Evolutionary conservation across 495 filamentous ascomycete species (phyloP).

Genomic region (Melanomma pulvis-pyrius): DNA sequence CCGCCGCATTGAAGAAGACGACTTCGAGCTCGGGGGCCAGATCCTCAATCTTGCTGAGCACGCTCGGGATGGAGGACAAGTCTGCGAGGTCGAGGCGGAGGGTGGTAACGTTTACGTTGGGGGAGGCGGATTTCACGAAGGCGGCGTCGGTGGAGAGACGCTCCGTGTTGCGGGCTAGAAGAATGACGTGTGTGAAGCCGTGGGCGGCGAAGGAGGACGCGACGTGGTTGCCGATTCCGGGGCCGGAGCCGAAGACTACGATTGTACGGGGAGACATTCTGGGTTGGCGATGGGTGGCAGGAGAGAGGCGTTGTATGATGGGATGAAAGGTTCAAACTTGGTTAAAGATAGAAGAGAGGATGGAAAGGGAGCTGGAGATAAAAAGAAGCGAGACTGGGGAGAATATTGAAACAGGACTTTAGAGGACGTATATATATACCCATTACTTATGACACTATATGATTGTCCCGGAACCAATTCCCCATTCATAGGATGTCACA

Average conservation of each 20-base stretch:
- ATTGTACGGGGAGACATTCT: conserved; percentile 14
- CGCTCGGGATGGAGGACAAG: conserved; percentile 15
- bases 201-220: conserved; percentile 46
- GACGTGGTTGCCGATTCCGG: conserved; percentile 48
- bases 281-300: neutral
- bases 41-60: conserved; percentile 18
- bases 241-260: conserved; percentile 48
- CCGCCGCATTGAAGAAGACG: conserved; percentile 51
- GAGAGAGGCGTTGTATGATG: neutral
- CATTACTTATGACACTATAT: neutral
- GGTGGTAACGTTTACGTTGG: conserved; percentile 39
- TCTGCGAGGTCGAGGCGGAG: conserved; percentile 46
- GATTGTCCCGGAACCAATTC: neutral
- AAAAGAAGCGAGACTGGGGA: too few species aligned
- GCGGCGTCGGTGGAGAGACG: conserved; percentile 43
- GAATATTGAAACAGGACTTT: too few species aligned
- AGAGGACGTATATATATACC: neutral
- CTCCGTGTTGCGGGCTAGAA: conserved; percentile 45
- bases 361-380: too few species aligned
- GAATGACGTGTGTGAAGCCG: conserved; percentile 46
- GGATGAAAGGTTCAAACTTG: neutral
- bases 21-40: conserved; percentile 36
- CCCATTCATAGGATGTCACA: neutral
- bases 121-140: conserved; percentile 29
- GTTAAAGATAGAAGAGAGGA: too few species aligned